Percentiles rank a stretch among this genome's conserved stretches.
These are phyloP conservation scores for thale cress (Arabidopsis thaliana) DNA, from an alignment of 345 rosid species.

Conservation along the genomic window DNA sequence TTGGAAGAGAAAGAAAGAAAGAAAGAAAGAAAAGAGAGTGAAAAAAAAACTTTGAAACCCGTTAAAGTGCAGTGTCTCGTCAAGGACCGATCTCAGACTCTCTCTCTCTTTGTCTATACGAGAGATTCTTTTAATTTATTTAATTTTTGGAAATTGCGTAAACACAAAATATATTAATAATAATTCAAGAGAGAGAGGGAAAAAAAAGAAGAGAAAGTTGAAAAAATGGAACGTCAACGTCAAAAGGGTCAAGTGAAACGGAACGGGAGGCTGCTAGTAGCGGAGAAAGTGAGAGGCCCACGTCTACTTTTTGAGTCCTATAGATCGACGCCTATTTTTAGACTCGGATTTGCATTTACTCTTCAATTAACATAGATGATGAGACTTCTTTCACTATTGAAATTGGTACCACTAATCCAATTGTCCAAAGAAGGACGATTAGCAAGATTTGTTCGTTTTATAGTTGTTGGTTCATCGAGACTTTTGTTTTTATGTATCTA, in stretches of 20 bases:
- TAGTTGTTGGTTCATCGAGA: not conserved
- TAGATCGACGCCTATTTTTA: constrained; percentile 24
- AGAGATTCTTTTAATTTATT: not conserved
- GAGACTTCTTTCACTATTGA: not conserved
- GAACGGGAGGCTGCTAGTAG: constrained; percentile 48
- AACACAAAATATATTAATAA: constrained; percentile 4
- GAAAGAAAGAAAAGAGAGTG: not conserved
- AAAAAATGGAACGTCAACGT: constrained; percentile 19
- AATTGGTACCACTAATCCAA: not conserved
- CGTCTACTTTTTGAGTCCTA: constrained; percentile 1
- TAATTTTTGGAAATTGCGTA: not conserved
- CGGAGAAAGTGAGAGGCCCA: constrained; percentile 39
- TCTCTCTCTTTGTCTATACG: not conserved
- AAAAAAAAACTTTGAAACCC: constrained; percentile 36
- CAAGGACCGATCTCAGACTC: constrained; percentile 39
- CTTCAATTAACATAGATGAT: not conserved
- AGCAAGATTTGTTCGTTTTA: not conserved
- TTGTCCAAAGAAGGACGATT: not conserved
- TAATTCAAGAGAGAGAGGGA: constrained; percentile 41
- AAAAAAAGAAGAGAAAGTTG: not conserved
- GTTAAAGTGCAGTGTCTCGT: constrained; percentile 46
- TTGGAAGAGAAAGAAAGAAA: constrained; percentile 43
- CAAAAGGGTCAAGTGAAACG: constrained; percentile 42
- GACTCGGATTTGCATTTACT: constrained; percentile 33
- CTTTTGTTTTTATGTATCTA: too few species aligned